Evolutionary conservation across 768 basidiomycete genomes (phyloP).

Genomic region (Clitopilus passeckerianus): DNA sequence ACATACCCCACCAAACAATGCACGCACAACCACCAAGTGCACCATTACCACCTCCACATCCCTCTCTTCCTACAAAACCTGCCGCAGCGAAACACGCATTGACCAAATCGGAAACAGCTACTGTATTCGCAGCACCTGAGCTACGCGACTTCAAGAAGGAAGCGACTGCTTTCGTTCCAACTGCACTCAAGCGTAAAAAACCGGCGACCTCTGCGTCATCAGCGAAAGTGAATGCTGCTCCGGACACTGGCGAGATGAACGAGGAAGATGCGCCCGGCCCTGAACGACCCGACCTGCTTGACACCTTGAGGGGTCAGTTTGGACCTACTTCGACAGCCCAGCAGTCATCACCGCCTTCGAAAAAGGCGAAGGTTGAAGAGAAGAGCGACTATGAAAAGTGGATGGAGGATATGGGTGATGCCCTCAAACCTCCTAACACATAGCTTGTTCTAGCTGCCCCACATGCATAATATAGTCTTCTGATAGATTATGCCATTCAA

Average conservation of each 20-base stretch:
- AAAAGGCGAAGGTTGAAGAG: constrained; percentile 17
- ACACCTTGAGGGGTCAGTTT: constrained; percentile 56
- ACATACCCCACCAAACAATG: constrained; percentile 73
- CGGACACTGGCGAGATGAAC: constrained; percentile 29
- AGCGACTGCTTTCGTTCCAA: constrained; percentile 86
- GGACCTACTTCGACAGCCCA: constrained; percentile 29
- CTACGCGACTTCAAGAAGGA: constrained; percentile 94
- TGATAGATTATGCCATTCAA: neutral
- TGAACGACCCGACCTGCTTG: constrained; percentile 63
- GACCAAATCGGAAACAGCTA: constrained; percentile 48
- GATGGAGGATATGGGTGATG: constrained; percentile 70
- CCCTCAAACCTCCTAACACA: constrained; percentile 34
- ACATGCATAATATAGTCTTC: neutral
- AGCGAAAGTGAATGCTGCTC: constrained; percentile 60
- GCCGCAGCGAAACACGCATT: constrained; percentile 3
- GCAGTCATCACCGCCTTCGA: constrained; percentile 10
- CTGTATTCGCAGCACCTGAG: constrained; percentile 80
- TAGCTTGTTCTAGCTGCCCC: neutral
- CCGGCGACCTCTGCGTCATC: constrained; percentile 25
- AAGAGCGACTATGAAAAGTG: constrained; percentile 76
- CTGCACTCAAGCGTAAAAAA: constrained; percentile 75
- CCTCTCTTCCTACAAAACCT: constrained; percentile 41
- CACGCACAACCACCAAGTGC: constrained; percentile 35
- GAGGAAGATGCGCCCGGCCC: constrained; percentile 21
- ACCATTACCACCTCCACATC: constrained; percentile 24